Percentiles rank a stretch among this genome's conserved stretches.
phyloP scores from a whole-genome alignment of 2,329 filamentous ascomycete genomes.

The Fusarium buharicum region DNA sequence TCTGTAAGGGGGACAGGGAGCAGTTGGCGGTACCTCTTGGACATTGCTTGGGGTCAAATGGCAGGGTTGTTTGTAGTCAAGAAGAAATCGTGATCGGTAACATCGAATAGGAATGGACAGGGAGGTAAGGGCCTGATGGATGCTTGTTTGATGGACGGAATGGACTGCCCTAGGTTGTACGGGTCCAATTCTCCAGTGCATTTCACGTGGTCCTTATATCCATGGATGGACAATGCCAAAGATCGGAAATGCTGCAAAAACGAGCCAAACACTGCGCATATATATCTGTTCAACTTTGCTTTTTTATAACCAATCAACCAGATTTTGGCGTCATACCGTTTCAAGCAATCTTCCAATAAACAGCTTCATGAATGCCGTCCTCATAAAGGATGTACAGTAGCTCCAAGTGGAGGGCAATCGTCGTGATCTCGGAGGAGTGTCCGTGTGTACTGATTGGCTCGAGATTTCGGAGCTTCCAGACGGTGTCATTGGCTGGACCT shows the following conservation, averaged over 20 bases:
- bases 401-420: neutral
- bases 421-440: neutral
- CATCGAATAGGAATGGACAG: neutral
- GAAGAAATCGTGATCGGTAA: neutral
- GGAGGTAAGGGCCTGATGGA: neutral
- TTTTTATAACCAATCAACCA: neutral
- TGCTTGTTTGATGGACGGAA: neutral
- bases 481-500: neutral
- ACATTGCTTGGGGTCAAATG: conserved; percentile 15
- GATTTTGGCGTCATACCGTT: neutral
- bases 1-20: conserved; percentile 11
- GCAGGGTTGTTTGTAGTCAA: too few species aligned
- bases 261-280: neutral
- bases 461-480: neutral
- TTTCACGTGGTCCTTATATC: conserved; percentile 3
- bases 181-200: neutral
- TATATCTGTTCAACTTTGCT: neutral
- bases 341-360: neutral
- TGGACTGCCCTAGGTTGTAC: neutral
- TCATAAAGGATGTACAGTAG: neutral
- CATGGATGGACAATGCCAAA: neutral
- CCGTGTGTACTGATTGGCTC: neutral
- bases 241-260: neutral
- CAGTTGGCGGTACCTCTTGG: conserved; percentile 29
- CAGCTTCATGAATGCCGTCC: neutral